Conservation (phyloP, 2,329 filamentous ascomycete genomes). For the Alternaria arborescens region DNA sequence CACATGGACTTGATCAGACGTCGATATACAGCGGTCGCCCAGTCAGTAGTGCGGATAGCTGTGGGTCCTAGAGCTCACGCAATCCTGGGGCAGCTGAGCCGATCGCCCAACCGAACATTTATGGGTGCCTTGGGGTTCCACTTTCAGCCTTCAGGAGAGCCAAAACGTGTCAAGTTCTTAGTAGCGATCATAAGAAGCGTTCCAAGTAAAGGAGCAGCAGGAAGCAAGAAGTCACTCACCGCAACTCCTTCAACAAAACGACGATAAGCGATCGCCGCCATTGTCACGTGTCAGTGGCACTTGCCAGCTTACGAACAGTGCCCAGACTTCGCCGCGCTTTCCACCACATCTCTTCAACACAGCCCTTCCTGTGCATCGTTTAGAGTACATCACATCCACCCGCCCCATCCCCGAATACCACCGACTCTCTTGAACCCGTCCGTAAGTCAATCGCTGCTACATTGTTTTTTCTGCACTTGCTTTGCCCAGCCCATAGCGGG, state of each 20-base stretch:
- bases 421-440: slow-evolving; percentile 46
- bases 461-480: slow-evolving; percentile 22
- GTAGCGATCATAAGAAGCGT: slow-evolving; percentile 26
- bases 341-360: slow-evolving; percentile 49
- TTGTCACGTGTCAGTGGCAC: slow-evolving; percentile 45
- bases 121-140: slow-evolving; percentile 42
- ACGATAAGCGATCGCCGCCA: slow-evolving; percentile 34
- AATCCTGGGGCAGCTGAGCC: slow-evolving; percentile 35
- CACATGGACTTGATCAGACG: neutral
- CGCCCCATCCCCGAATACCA: slow-evolving; percentile 47
- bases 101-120: slow-evolving; percentile 28
- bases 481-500: slow-evolving; percentile 23
- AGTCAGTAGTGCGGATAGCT: slow-evolving; percentile 22
- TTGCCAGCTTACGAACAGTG: slow-evolving; percentile 37
- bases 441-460: slow-evolving; percentile 44
- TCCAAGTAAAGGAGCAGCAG: slow-evolving; percentile 9
- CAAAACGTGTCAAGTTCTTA: slow-evolving; percentile 46
- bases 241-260: slow-evolving; percentile 24
- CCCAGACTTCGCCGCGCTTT: slow-evolving; percentile 38
- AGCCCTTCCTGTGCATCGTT: slow-evolving; percentile 51
- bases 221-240: slow-evolving; percentile 19
- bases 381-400: slow-evolving; percentile 50
- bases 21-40: slow-evolving; percentile 3
- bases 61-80: slow-evolving; percentile 35
- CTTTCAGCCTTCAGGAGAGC: slow-evolving; percentile 24